These are phyloP conservation scores for Lasiosphaeria miniovina DNA, from an alignment of 495 filamentous ascomycete genomes.

Conservation along the genomic window DNA sequence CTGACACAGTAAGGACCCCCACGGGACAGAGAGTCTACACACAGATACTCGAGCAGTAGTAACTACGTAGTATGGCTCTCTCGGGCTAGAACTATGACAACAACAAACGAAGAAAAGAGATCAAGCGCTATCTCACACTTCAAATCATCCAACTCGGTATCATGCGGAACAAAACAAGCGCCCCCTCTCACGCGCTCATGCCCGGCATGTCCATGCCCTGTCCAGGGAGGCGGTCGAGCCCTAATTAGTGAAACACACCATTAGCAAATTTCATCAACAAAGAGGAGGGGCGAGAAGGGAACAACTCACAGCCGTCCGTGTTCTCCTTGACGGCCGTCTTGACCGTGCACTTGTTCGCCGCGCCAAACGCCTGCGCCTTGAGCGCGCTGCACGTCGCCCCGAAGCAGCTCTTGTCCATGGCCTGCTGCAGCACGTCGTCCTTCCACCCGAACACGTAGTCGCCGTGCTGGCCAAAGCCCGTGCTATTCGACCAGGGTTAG, in stretches of 20 bases:
- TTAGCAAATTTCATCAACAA: background rate
- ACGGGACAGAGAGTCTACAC: too few species aligned
- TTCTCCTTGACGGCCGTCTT: slow-evolving; percentile 40
- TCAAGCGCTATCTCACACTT: too few species aligned
- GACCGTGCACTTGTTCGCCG: slow-evolving; percentile 39
- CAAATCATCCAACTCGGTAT: too few species aligned
- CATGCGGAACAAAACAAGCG: too few species aligned
- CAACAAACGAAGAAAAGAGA: too few species aligned
- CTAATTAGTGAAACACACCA: background rate
- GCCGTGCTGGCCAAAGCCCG: slow-evolving; percentile 38
- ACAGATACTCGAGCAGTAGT: too few species aligned
- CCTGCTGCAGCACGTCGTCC: slow-evolving; percentile 45
- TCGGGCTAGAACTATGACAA: too few species aligned
- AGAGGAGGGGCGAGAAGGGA: background rate
- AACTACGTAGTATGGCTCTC: too few species aligned
- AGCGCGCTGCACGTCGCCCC: slow-evolving; percentile 36
- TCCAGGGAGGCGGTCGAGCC: background rate
- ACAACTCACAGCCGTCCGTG: slow-evolving; percentile 40
- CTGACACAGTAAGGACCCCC: too few species aligned
- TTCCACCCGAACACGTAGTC: slow-evolving; percentile 55
- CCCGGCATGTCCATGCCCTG: background rate
- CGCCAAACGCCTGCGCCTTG: slow-evolving; percentile 35
- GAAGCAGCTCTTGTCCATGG: slow-evolving; percentile 48
- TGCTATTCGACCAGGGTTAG: slow-evolving; percentile 5
- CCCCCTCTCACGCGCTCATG: background rate